phyloP scores from a whole-genome alignment of 495 filamentous ascomycete genomes.

The Podospora tetraspora region DNA sequence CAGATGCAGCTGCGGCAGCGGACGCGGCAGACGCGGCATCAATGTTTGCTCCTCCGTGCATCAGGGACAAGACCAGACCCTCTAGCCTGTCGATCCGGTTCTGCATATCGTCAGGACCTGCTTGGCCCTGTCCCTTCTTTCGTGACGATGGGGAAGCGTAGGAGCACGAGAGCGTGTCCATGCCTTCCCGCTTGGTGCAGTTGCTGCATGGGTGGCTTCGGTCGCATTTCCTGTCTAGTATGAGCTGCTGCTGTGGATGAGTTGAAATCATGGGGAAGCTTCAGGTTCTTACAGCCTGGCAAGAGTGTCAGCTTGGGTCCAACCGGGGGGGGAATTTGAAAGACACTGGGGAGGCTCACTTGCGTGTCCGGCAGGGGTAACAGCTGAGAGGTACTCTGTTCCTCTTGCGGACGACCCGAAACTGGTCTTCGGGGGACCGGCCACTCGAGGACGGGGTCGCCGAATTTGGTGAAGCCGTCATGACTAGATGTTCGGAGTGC shows the following conservation, averaged over 20 bases:
- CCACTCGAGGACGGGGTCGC: slow-evolving; percentile 67
- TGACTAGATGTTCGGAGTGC: slow-evolving; percentile 25
- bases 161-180: slow-evolving; percentile 76
- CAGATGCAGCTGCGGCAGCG: slow-evolving; percentile 41
- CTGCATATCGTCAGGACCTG: slow-evolving; percentile 92
- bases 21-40: slow-evolving; percentile 31
- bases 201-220: slow-evolving; percentile 90
- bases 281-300: not conserved
- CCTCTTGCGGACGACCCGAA: slow-evolving; percentile 84
- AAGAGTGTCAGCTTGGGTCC: not conserved
- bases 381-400: slow-evolving; percentile 94
- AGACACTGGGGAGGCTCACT: slow-evolving; percentile 55
- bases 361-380: slow-evolving; percentile 80
- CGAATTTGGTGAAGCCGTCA: slow-evolving; percentile 92
- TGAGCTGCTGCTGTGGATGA: not conserved
- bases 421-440: slow-evolving; percentile 81
- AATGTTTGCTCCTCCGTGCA: slow-evolving; percentile 74
- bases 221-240: slow-evolving; percentile 71
- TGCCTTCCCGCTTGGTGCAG: slow-evolving; percentile 71
- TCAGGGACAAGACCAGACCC: slow-evolving; percentile 87
- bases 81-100: slow-evolving; percentile 96
- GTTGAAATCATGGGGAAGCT: not conserved
- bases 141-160: slow-evolving; percentile 77
- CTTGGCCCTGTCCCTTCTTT: slow-evolving; percentile 68
- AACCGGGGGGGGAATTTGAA: not conserved